Conservation (phyloP, 495 filamentous ascomycete species). For the Neurospora sp. region DNA sequence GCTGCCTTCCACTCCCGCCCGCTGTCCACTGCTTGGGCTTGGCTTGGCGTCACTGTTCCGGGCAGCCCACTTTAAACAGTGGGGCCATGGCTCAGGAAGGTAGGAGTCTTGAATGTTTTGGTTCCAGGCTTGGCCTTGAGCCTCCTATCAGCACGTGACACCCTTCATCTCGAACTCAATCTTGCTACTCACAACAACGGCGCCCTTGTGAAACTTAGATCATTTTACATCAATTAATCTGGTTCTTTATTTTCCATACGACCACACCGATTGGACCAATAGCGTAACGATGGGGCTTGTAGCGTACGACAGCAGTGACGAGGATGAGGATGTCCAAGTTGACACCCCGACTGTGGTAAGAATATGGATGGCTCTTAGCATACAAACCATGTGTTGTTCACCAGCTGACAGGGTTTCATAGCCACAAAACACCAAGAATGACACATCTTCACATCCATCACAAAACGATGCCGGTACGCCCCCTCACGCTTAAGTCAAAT, state of each 20-base stretch:
- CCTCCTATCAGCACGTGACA: constrained; percentile 18
- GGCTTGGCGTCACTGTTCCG: neutral
- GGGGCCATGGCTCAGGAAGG: neutral
- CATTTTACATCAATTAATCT: neutral
- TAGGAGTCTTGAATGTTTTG: neutral
- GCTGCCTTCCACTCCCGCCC: constrained; percentile 19
- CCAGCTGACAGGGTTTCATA: neutral
- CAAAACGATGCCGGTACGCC: neutral
- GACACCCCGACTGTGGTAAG: neutral
- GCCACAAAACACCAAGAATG: neutral
- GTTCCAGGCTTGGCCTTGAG: neutral
- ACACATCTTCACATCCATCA: neutral
- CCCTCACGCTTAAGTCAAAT: neutral
- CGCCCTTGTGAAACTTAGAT: neutral
- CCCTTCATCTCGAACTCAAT: constrained; percentile 14
- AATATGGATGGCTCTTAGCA: constrained; percentile 3
- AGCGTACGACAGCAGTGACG: constrained; percentile 69
- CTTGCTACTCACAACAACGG: neutral
- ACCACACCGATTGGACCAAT: neutral
- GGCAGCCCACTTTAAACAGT: neutral
- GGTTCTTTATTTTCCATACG: neutral
- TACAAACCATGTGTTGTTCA: neutral
- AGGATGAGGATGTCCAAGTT: constrained; percentile 45
- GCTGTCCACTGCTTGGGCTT: neutral
- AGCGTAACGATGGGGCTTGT: constrained; percentile 52